Conservation (phyloP, 2,329 filamentous ascomycete species). For the Diaporthe vaccinii region DNA sequence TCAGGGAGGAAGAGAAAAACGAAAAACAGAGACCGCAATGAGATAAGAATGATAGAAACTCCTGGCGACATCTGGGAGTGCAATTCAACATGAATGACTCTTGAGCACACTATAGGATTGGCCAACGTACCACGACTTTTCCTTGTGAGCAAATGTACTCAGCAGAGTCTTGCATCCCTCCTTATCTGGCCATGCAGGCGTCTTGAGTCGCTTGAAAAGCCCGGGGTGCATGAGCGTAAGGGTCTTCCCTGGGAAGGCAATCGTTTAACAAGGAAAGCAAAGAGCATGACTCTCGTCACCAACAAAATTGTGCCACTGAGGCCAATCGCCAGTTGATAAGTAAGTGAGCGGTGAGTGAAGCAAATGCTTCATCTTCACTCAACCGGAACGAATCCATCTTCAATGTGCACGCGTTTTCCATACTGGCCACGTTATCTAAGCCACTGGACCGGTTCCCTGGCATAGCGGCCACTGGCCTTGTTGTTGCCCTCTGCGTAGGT, state of each 20-base stretch:
- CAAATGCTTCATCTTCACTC: not conserved
- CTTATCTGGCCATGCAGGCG: not conserved
- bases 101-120: conserved; percentile 7
- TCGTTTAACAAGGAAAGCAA: not conserved
- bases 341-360: not conserved
- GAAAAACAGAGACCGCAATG: not conserved
- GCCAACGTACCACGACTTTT: not conserved
- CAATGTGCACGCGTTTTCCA: not conserved
- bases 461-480: not conserved
- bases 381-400: not conserved
- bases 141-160: not conserved
- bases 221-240: not conserved
- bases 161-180: not conserved
- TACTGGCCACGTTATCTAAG: not conserved
- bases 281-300: not conserved
- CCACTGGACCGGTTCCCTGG: not conserved
- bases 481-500: not conserved
- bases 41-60: not conserved
- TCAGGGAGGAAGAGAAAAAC: not conserved
- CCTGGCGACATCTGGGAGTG: not conserved
- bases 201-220: not conserved
- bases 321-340: not conserved
- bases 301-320: not conserved
- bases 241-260: not conserved
- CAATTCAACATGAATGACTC: not conserved